phyloP scores from a whole-genome alignment of 257 asterid species.

The Verbena officinalis region DNA sequence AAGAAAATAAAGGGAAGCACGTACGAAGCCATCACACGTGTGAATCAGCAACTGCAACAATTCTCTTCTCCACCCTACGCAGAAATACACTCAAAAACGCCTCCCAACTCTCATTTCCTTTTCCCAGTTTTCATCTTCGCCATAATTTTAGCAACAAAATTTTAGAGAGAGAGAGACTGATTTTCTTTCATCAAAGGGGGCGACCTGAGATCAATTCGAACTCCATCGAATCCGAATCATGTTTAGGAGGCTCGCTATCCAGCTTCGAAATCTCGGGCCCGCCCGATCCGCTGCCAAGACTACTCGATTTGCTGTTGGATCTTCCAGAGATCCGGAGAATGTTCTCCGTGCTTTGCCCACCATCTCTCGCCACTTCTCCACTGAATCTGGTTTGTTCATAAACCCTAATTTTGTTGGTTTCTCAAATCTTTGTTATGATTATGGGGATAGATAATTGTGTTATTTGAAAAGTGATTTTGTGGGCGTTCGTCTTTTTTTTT shows the following conservation, averaged over 20 bases:
- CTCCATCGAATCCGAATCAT: slow-evolving; percentile 50
- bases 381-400: slow-evolving; percentile 62
- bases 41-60: slow-evolving; percentile 18
- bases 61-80: slow-evolving; percentile 29
- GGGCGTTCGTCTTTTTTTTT: neutral
- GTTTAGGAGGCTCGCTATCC: slow-evolving; percentile 77
- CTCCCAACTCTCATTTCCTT: slow-evolving; percentile 20
- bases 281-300: slow-evolving; percentile 55
- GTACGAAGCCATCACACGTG: slow-evolving; percentile 21
- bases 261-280: slow-evolving; percentile 48
- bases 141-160: neutral
- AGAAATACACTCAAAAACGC: slow-evolving; percentile 17
- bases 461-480: neutral
- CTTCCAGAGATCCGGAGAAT: slow-evolving; percentile 40
- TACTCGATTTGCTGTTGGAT: slow-evolving; percentile 41
- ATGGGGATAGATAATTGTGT: slow-evolving; percentile 3
- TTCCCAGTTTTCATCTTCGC: neutral
- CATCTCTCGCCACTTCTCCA: slow-evolving; percentile 47
- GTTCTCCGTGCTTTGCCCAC: slow-evolving; percentile 41
- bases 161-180: slow-evolving; percentile 11
- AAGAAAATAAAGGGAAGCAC: neutral
- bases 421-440: neutral
- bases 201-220: slow-evolving; percentile 60
- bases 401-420: slow-evolving; percentile 32
- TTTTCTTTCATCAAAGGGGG: slow-evolving; percentile 31